A percentile compares a stretch with the other conserved stretches of the same genome.
phyloP scores from a whole-genome alignment of 441 rosid species.

The Manihot esculenta region DNA sequence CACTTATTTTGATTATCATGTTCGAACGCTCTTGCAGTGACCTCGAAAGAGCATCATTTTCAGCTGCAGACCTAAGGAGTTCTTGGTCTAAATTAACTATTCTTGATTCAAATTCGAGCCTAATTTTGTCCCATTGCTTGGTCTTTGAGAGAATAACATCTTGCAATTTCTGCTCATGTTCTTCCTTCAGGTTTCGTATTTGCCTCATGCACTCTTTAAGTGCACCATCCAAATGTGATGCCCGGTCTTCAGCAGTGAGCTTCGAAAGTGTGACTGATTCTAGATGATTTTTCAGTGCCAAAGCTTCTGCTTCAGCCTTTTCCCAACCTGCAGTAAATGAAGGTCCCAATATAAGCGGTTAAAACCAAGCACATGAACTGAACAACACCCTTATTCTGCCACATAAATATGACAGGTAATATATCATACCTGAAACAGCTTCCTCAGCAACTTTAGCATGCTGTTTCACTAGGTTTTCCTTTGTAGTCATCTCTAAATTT shows the following conservation, averaged over 20 bases:
- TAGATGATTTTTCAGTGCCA: constrained; percentile 78
- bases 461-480: constrained; percentile 84
- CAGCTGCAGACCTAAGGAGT: constrained; percentile 73
- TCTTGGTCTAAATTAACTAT: constrained; percentile 71
- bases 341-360: constrained; percentile 5
- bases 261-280: constrained; percentile 79
- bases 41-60: constrained; percentile 69
- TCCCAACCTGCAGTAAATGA: constrained; percentile 77
- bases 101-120: constrained; percentile 67
- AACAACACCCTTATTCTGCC: not conserved
- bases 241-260: constrained; percentile 87
- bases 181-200: constrained; percentile 85
- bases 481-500: constrained; percentile 61
- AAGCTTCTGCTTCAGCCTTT: constrained; percentile 96
- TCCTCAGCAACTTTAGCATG: constrained; percentile 98
- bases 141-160: constrained; percentile 63
- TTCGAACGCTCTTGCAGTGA: constrained; percentile 86
- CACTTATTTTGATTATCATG: constrained; percentile 67
- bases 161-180: constrained; percentile 75
- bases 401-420: not conserved
- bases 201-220: constrained; percentile 97
- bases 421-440: constrained; percentile 74
- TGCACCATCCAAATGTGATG: constrained; percentile 90
- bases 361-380: not conserved
- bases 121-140: constrained; percentile 74